phyloP scores from a whole-genome alignment of 2,329 filamentous ascomycete genomes.

The Colletotrichum somersetense region DNA sequence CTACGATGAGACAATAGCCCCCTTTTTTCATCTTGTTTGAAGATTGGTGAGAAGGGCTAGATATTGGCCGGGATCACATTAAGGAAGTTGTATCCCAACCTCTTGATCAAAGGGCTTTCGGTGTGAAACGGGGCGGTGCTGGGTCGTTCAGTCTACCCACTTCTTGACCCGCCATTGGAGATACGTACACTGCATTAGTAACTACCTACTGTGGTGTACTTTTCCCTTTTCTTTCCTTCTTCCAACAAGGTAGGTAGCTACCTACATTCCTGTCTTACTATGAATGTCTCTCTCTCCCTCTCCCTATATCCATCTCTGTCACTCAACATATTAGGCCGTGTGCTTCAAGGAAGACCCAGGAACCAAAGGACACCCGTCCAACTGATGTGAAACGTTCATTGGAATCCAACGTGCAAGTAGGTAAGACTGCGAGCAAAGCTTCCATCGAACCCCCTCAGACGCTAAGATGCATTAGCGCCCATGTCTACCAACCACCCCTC shows the following conservation, averaged over 20 bases:
- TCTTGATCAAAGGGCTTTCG: conserved; percentile 22
- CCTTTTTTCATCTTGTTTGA: conserved; percentile 13
- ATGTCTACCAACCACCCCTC: conserved; percentile 25
- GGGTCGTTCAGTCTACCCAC: conserved; percentile 21
- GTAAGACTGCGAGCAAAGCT: conserved; percentile 1
- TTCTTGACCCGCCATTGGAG: conserved; percentile 11
- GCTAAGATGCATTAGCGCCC: conserved; percentile 17
- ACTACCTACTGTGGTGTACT: too few relatives aligned
- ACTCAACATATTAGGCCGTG: neutral
- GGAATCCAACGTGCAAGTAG: neutral
- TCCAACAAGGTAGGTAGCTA: neutral
- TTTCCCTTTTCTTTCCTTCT: neutral
- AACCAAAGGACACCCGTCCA: neutral
- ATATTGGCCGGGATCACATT: conserved; percentile 1
- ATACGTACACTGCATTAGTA: neutral
- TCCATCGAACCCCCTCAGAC: neutral
- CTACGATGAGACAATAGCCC: conserved; percentile 25
- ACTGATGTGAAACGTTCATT: neutral
- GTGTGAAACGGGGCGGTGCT: conserved; percentile 36
- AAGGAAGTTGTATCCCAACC: conserved; percentile 29
- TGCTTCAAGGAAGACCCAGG: neutral
- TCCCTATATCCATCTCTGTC: too few relatives aligned
- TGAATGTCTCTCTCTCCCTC: neutral
- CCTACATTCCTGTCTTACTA: neutral
- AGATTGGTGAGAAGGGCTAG: neutral